Percentiles rank a stretch among this genome's conserved stretches.
phyloP scores from a whole-genome alignment of 192 early-diverging fungal genomes.

The Coemansia umbellata region DNA sequence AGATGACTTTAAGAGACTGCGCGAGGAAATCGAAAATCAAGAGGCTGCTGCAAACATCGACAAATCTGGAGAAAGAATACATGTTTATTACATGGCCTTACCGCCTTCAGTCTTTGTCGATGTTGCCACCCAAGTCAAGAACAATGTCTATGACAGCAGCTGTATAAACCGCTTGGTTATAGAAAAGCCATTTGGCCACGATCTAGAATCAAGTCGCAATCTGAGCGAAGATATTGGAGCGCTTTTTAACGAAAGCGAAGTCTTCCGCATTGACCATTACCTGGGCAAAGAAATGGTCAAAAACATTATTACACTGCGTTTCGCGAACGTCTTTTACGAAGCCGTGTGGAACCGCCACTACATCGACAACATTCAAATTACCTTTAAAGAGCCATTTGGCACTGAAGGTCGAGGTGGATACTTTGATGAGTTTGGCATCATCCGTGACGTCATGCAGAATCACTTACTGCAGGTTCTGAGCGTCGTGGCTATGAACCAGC shows the following conservation, averaged over 20 bases:
- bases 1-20: conserved; percentile 63
- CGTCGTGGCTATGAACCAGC: conserved; percentile 92
- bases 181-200: conserved; percentile 96
- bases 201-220: conserved; percentile 70
- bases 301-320: conserved; percentile 86
- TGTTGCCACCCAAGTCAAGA: conserved; percentile 70
- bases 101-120: conserved; percentile 90
- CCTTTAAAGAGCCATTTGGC: conserved; percentile 94
- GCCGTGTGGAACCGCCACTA: conserved; percentile 81
- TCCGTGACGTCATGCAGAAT: conserved; percentile 93
- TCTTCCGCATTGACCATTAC: conserved; percentile 97
- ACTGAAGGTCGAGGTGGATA: conserved; percentile 96
- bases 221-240: conserved; percentile 64
- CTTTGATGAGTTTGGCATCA: conserved; percentile 97
- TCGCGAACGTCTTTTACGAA: conserved; percentile 90
- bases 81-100: conserved; percentile 87
- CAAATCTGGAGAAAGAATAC: conserved; percentile 43
- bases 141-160: conserved; percentile 58
- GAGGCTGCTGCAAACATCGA: conserved; percentile 40
- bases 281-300: conserved; percentile 99
- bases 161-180: conserved; percentile 80
- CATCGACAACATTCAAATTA: conserved; percentile 92
- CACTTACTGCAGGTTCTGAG: conserved; percentile 90
- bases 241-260: conserved; percentile 83
- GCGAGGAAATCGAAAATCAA: conserved; percentile 55